Conservation (phyloP, 78 protist species). For the Capsaspora owczarzaki region DNA sequence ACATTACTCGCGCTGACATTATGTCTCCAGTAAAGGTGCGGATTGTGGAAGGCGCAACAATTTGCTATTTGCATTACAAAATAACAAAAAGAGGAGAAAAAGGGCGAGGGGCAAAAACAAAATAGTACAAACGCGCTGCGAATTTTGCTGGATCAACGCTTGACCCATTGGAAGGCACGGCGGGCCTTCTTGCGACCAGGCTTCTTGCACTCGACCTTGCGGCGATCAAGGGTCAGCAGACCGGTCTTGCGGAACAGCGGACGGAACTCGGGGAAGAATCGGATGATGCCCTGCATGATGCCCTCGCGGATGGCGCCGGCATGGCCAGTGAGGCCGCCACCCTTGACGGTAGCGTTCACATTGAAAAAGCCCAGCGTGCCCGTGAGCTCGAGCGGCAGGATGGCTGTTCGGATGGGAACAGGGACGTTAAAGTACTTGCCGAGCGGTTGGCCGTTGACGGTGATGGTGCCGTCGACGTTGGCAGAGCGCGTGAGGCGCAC, state of each 20-base stretch:
- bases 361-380: not conserved
- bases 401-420: not conserved
- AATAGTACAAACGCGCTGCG: no score
- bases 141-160: constrained; percentile 11
- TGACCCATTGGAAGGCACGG: constrained; percentile 25
- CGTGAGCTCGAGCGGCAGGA: not conserved
- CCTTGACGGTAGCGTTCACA: constrained; percentile 6
- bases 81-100: no score
- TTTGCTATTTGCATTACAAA: no score
- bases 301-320: constrained; percentile 11
- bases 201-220: constrained; percentile 32
- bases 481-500: no score
- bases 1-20: no score
- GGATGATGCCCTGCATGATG: not conserved
- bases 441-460: no score
- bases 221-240: not conserved
- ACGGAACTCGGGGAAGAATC: not conserved
- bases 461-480: no score
- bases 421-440: no score
- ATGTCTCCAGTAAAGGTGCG: no score
- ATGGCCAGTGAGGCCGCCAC: constrained; percentile 20
- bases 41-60: no score
- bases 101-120: no score
- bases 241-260: not conserved
- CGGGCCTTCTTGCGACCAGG: constrained; percentile 36